phyloP scores from a whole-genome alignment of 2,329 filamentous ascomycete genomes.

The Cordyceps fumosorosea region DNA sequence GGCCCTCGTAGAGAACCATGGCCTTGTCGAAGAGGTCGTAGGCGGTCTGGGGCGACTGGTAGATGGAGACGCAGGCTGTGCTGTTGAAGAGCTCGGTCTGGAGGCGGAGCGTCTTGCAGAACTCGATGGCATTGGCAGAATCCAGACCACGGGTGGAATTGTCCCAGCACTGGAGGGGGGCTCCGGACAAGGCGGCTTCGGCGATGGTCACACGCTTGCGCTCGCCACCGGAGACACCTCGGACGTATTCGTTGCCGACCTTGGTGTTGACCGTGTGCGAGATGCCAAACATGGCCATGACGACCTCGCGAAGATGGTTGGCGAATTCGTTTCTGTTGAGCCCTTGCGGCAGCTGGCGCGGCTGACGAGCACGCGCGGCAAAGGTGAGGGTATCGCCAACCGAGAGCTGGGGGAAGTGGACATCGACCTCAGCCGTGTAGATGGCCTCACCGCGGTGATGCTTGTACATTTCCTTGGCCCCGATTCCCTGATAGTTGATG shows the following conservation, averaged over 20 bases:
- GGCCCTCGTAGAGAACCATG: conserved; percentile 51
- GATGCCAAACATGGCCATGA: conserved; percentile 16
- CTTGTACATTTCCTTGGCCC: conserved; percentile 63
- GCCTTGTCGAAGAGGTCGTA: conserved; percentile 61
- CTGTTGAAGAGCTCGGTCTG: conserved; percentile 60
- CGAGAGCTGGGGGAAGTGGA: conserved; percentile 52
- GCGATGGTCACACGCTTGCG: conserved; percentile 60
- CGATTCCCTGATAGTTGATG: conserved; percentile 72
- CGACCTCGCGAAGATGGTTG: conserved; percentile 50
- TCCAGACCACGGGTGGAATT: conserved; percentile 70
- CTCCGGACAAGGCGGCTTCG: conserved; percentile 52
- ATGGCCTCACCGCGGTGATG: conserved; percentile 74
- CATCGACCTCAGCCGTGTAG: conserved; percentile 59
- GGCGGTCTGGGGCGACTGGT: conserved; percentile 58
- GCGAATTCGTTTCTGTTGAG: conserved; percentile 46
- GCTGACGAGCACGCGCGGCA: conserved; percentile 60
- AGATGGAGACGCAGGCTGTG: conserved; percentile 66
- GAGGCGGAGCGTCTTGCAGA: conserved; percentile 62
- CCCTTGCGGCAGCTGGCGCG: conserved; percentile 50
- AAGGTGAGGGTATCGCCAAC: conserved; percentile 59
- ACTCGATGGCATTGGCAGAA: conserved; percentile 69
- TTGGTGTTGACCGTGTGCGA: conserved; percentile 62
- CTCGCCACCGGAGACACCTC: conserved; percentile 70
- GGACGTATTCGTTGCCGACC: conserved; percentile 69
- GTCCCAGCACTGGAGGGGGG: conserved; percentile 60